These are phyloP conservation scores for Glycine latifolia DNA, from an alignment of 306 rosid species.

Conservation along the genomic window DNA sequence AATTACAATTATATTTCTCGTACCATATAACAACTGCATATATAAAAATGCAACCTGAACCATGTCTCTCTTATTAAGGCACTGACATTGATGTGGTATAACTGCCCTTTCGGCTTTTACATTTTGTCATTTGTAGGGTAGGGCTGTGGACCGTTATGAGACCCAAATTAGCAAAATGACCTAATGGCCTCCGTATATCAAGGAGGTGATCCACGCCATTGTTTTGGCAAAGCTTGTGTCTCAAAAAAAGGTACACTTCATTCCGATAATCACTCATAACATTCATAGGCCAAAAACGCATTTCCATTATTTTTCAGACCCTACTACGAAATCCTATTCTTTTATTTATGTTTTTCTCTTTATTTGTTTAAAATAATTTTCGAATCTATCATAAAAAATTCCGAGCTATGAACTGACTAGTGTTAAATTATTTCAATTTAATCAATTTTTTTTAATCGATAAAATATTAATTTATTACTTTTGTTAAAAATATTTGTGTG, in stretches of 20 bases:
- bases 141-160: slow-evolving; percentile 13
- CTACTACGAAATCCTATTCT: not conserved
- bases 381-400: not conserved
- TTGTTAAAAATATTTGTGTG: too few relatives aligned
- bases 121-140: not conserved
- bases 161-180: slow-evolving; percentile 10
- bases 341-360: too few relatives aligned
- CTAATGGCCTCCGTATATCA: slow-evolving; percentile 37
- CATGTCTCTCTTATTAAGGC: not conserved
- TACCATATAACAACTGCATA: too few relatives aligned
- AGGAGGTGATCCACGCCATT: slow-evolving; percentile 37
- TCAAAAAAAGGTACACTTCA: not conserved
- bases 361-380: not conserved
- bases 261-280: slow-evolving; percentile 31
- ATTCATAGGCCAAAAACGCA: slow-evolving; percentile 32
- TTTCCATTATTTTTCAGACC: not conserved
- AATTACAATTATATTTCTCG: too few relatives aligned
- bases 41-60: not conserved
- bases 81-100: not conserved
- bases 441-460: too few relatives aligned
- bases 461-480: too few relatives aligned
- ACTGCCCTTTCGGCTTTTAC: not conserved
- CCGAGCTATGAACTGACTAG: too few relatives aligned
- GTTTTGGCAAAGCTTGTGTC: slow-evolving; percentile 9
- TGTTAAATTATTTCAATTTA: too few relatives aligned